Evolutionary conservation across 805 yeast species (phyloP).

Genomic region (Clavispora fructus): DNA sequence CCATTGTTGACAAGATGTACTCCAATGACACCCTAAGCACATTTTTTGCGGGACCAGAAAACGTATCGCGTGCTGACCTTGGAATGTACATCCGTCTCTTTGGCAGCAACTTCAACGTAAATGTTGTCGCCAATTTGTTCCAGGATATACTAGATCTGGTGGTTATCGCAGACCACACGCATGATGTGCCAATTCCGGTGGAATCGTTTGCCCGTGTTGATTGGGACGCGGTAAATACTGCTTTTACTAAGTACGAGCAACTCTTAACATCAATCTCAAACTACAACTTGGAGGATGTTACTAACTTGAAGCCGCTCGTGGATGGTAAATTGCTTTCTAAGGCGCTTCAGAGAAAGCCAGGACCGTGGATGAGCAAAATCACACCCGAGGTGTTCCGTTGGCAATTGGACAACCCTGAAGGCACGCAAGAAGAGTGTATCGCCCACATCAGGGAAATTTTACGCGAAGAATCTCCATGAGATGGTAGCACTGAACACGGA

Average conservation of each 20-base stretch:
- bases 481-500: too few relatives aligned
- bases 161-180: neutral
- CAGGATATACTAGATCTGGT: slow-evolving; percentile 15
- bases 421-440: slow-evolving; percentile 50
- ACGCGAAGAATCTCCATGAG: neutral
- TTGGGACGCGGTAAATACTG: neutral
- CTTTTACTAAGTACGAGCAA: slow-evolving; percentile 23
- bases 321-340: slow-evolving; percentile 69
- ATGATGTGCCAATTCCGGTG: neutral
- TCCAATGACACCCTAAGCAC: slow-evolving; percentile 14
- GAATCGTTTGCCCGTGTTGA: neutral
- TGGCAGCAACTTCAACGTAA: slow-evolving; percentile 47
- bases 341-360: slow-evolving; percentile 58
- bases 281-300: slow-evolving; percentile 37
- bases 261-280: slow-evolving; percentile 28
- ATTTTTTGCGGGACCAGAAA: slow-evolving; percentile 9
- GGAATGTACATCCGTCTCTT: slow-evolving; percentile 56
- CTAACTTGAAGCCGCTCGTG: slow-evolving; percentile 55
- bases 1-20: slow-evolving; percentile 27
- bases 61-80: slow-evolving; percentile 46
- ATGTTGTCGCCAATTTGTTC: slow-evolving; percentile 34
- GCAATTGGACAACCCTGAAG: slow-evolving; percentile 73
- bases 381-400: slow-evolving; percentile 55
- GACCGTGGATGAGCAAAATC: slow-evolving; percentile 75
- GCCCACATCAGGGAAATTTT: slow-evolving; percentile 30